Conservation (phyloP, 306 rosid genomes). For the Begonia fuchsioides region DNA sequence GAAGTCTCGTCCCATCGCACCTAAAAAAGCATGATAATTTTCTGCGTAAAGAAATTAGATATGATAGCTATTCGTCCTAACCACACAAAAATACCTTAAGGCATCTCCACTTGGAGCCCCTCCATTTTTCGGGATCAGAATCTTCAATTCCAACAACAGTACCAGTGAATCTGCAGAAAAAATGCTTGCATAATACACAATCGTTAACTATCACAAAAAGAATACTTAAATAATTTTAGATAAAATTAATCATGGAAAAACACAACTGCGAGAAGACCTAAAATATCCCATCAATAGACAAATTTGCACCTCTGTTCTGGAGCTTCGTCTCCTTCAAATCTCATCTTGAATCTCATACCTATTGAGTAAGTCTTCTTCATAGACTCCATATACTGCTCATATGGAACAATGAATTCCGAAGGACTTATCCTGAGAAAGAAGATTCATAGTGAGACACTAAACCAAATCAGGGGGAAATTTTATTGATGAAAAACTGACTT, state of each 20-base stretch:
- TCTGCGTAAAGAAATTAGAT: conserved; percentile 5
- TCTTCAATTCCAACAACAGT: conserved; percentile 85
- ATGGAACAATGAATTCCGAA: conserved; percentile 82
- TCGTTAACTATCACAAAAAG: too few species aligned
- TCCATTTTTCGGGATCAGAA: conserved; percentile 59
- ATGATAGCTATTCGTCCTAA: neutral
- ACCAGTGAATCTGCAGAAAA: conserved; percentile 57
- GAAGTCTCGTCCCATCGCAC: conserved; percentile 98
- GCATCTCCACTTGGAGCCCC: conserved; percentile 81
- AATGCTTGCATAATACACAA: too few species aligned
- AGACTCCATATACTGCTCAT: conserved; percentile 76
- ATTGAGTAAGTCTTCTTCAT: conserved; percentile 51
- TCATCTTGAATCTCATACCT: conserved; percentile 93
- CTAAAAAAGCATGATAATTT: conserved; percentile 25
- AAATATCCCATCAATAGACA: too few species aligned
- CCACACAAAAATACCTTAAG: conserved; percentile 53
- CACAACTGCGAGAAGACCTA: too few species aligned
- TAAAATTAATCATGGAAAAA: too few species aligned
- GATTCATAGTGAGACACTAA: neutral
- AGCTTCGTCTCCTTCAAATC: conserved; percentile 97
- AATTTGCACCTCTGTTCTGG: conserved; percentile 75
- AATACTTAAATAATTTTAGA: too few species aligned
- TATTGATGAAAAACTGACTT: too few species aligned
- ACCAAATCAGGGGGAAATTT: too few species aligned
- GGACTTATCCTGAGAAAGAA: conserved; percentile 99